Conservation (phyloP, 2,329 filamentous ascomycete species). For the Saccharata proteae region DNA sequence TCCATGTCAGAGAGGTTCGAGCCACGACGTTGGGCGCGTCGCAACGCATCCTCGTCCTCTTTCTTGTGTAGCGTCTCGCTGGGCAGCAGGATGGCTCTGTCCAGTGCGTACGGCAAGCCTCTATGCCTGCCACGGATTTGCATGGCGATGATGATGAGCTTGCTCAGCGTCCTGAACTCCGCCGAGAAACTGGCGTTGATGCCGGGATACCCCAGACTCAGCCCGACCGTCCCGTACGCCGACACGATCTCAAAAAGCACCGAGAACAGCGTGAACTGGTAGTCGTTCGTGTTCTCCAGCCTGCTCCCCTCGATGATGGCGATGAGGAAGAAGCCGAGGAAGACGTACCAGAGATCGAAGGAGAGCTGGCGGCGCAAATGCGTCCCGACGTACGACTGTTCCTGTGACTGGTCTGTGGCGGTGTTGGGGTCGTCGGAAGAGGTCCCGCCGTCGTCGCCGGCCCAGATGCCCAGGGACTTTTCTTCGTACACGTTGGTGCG, state of each 20-base stretch:
- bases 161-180: conserved; percentile 62
- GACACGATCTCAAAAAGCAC: conserved; percentile 31
- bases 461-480: conserved; percentile 66
- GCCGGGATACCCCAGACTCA: conserved; percentile 69
- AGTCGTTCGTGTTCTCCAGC: conserved; percentile 49
- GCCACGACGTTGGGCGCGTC: conserved; percentile 19
- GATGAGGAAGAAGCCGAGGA: conserved; percentile 85
- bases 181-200: conserved; percentile 71
- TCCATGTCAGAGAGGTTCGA: conserved; percentile 14
- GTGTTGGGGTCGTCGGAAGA: conserved; percentile 16
- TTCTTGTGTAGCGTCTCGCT: conserved; percentile 51
- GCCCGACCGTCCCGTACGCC: conserved; percentile 69
- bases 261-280: conserved; percentile 37
- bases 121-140: conserved; percentile 53
- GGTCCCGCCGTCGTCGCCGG: conserved; percentile 33
- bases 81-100: conserved; percentile 57
- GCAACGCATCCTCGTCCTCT: conserved; percentile 42
- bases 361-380: conserved; percentile 89
- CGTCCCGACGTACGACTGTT: conserved; percentile 73
- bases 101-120: conserved; percentile 53
- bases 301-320: conserved; percentile 71
- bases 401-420: conserved; percentile 30
- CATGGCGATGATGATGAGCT: conserved; percentile 56
- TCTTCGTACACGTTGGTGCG: conserved; percentile 96
- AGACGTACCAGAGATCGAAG: conserved; percentile 97